Evolutionary conservation across 495 filamentous ascomycete genomes (phyloP), one percentile per base, ranked within the genome.

Genomic region (Neurospora tetrasperma): DNA sequence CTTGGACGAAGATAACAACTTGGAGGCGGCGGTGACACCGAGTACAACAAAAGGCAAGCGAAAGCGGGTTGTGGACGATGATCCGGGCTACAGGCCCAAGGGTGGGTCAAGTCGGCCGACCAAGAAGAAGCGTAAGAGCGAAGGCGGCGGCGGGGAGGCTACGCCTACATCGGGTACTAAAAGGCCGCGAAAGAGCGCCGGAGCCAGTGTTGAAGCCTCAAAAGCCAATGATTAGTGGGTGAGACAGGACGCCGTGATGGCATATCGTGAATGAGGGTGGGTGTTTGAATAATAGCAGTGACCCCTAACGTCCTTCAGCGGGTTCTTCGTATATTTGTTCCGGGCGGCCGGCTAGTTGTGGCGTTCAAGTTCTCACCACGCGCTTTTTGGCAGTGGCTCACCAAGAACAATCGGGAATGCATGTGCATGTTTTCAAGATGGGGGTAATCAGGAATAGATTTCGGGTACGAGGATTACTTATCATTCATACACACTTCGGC

Each of bases 51-150:
- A 79, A 71, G 75, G 80, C 16, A 83, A 83, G 77, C 71, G 81
- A 20, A 85, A 92, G 85, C 86, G 88, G 71, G 86, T 87, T 14
- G 80, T 84, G 42, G 88, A 89, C 41, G 92, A 93, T 27, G 93
- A 94, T 78, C 82, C 84, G 14, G 89, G 88, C 11, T 93, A 93
- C 76, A 82, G 90, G 75, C 89, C 90, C 4, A 93, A 93, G 79
- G 89, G 90, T 0, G 84, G 84, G 2, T 81, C 81, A 1, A 90
- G 85, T 71, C 85, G 90, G 69, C 83, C 88, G 0, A 84, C 83
- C 31, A 89, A 89, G 79, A 90, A 91, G 84, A 93, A 92, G 85
- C 78, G 83, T 38, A 84, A 83, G 81, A 82, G 82, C 48, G 83
- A 85, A 74, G 79, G 80, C 35, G 82, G 81, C 72, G 80, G 69